Evolutionary conservation across 306 rosid species (phyloP), one percentile per base, ranked within the genome.

Genomic region (Casuarina cunninghamiana): DNA sequence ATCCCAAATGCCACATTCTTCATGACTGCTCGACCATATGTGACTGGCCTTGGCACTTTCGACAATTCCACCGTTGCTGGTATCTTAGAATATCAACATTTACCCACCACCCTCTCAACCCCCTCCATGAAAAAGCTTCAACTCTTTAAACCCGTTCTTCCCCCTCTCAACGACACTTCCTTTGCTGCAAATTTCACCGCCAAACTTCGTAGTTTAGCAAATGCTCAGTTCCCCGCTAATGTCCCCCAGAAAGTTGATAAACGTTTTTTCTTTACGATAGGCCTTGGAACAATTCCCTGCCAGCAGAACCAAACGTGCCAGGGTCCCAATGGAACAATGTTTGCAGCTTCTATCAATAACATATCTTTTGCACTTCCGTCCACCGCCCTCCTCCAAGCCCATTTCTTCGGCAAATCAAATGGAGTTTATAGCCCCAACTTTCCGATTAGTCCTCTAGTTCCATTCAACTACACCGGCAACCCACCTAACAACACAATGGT

Each of bases 11-110:
- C 92, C 46, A 81, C 86, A 19, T 91, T 89, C 78, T 75, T 88
- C 54, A 90, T 91, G 94, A 77, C 79, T 5, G 91, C 91, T 10
- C 75, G 91, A 49, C 91, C 93, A 4, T 89, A 83, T 58, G 90
- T 19, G 0, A 84, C 93, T 2, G 89, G 90, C 54, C 82, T 17
- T 3, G 96, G 88, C 45, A 89, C 97, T 11, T 88, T 92, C 38
- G 97, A 92, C 82, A 92, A 88, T 77, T 87, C 87, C 41, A 86
- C 83, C 3, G 76, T 86, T 38, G 87, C 85, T 2, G 83, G 80
- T 0, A 66, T 83, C 32, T n/a, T 86, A n/a, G 84, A 86, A 44
- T 86, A 83, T 3, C 65, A 77, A 2, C 6, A 19, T 6, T 72
- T 70, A 10, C 17, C 58, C 10, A 60, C 39, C 44, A 9, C 73